phyloP scores from a whole-genome alignment of 306 rosid genomes.

The Carpinus fangiana region DNA sequence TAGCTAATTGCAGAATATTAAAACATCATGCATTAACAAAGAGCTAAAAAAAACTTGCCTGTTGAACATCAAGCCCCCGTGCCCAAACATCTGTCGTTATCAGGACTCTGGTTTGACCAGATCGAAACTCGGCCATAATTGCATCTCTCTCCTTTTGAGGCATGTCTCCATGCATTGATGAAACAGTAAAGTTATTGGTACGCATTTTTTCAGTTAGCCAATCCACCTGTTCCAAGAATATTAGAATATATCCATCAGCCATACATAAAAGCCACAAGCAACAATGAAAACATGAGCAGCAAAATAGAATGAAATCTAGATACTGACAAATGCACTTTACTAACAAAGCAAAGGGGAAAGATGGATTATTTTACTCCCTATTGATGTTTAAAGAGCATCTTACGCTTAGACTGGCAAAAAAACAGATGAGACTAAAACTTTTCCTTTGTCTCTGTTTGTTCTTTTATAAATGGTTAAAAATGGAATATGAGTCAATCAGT shows the following conservation, averaged over 20 bases:
- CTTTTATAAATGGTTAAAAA: neutral
- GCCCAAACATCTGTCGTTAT: slow-evolving; percentile 99
- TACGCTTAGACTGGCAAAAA: neutral
- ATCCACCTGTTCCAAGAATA: slow-evolving; percentile 64
- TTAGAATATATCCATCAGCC: neutral
- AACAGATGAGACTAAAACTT: neutral
- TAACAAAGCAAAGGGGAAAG: neutral
- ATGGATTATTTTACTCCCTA: neutral
- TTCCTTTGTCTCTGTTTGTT: neutral
- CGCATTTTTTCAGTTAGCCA: slow-evolving; percentile 99
- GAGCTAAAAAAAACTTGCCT: slow-evolving; percentile 60
- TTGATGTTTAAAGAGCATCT: neutral
- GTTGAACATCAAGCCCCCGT: slow-evolving; percentile 97
- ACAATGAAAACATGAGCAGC: slow-evolving; percentile 3
- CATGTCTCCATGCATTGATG: slow-evolving; percentile 99
- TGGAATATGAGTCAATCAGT: neutral
- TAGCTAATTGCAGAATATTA: neutral
- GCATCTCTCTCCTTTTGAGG: slow-evolving; percentile 98
- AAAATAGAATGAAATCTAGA: neutral
- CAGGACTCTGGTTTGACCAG: slow-evolving; percentile 89
- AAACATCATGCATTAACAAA: neutral
- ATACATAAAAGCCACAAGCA: neutral
- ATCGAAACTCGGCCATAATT: slow-evolving; percentile 88
- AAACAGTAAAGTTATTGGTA: slow-evolving; percentile 84
- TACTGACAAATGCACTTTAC: neutral